Conservation (phyloP, 306 rosid genomes). For the Malus domestica region ASM211411v1 NC_041794.1:35895001-35895500, state of each 20-base stretch:
- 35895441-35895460: too few species aligned
- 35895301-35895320: constrained; percentile 11
- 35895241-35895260: neutral
- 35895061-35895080: too few species aligned
- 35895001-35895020: too few species aligned
- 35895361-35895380: neutral
- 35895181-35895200: constrained; percentile 8
- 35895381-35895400: neutral
- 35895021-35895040: too few species aligned
- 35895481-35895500: too few species aligned
- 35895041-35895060: too few species aligned
- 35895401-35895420: neutral
- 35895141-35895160: constrained; percentile 3
- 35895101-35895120: constrained; percentile 14
- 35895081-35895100: constrained; percentile 3
- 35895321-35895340: neutral
- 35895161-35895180: constrained; percentile 8
- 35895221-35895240: neutral
- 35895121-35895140: constrained; percentile 7
- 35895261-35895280: neutral
- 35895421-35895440: too few species aligned
- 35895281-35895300: constrained; percentile 18
- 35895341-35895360: neutral
- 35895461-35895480: too few species aligned
- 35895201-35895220: constrained; percentile 4